These are phyloP conservation scores for Ascomycota sp. DNA, from an alignment of 2,329 filamentous ascomycete species.

Conservation along the genomic window DNA sequence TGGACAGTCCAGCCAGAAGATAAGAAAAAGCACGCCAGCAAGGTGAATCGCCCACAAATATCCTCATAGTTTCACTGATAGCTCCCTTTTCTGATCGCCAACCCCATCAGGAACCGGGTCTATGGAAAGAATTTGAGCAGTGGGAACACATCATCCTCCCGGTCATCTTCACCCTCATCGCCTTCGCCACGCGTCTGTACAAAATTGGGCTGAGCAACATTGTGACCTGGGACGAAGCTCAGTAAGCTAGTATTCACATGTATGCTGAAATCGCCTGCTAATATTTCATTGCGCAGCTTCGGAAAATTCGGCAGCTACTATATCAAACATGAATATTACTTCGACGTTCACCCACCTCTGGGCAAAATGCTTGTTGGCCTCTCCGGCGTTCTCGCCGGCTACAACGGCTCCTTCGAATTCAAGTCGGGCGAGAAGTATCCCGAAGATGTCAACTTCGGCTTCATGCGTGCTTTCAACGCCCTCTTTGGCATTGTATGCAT, in stretches of 20 bases:
- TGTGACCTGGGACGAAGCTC: constrained; percentile 47
- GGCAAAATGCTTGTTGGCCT: constrained; percentile 97
- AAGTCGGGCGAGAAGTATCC: constrained; percentile 96
- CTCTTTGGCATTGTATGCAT: constrained; percentile 85
- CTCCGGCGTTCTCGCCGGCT: constrained; percentile 87
- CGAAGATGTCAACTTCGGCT: constrained; percentile 83
- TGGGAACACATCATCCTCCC: constrained; percentile 43
- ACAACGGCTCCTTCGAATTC: constrained; percentile 98
- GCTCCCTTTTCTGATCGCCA: constrained; percentile 3
- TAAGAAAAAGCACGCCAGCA: constrained; percentile 36
- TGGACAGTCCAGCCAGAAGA: constrained; percentile 26
- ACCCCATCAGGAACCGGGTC: constrained; percentile 25
- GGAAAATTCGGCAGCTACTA: constrained; percentile 98
- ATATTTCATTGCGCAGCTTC: constrained; percentile 35
- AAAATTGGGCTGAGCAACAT: constrained; percentile 50
- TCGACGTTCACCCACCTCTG: constrained; percentile 73
- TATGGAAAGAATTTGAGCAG: constrained; percentile 41
- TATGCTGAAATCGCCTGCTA: constrained; percentile 2
- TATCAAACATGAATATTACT: constrained; percentile 98
- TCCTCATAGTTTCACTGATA: not conserved
- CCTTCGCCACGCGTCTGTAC: constrained; percentile 46
- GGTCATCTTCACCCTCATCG: constrained; percentile 37
- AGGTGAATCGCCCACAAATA: constrained; percentile 18
- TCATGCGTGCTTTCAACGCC: constrained; percentile 96
- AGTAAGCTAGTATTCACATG: no score